Percentiles rank a stretch among this genome's conserved stretches.
These are phyloP conservation scores for Neurospora sublineolata DNA, from an alignment of 495 filamentous ascomycete genomes.

Conservation along the genomic window DNA sequence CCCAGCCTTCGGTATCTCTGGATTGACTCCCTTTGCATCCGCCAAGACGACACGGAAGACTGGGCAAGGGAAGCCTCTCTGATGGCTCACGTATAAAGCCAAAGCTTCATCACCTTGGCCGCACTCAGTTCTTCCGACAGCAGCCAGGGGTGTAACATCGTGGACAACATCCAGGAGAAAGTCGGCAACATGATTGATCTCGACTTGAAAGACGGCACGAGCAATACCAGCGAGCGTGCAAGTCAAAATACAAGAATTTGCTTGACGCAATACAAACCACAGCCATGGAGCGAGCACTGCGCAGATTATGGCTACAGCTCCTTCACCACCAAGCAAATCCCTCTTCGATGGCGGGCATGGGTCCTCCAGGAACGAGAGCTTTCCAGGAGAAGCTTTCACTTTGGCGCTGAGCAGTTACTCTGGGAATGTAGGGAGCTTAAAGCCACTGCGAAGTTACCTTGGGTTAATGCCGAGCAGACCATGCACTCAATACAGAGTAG, in stretches of 20 bases:
- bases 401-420: slow-evolving; percentile 15
- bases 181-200: not conserved
- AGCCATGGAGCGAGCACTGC: not conserved
- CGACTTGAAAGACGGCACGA: not conserved
- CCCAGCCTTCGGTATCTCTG: slow-evolving; percentile 6
- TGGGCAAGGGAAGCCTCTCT: not conserved
- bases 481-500: not conserved
- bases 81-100: not conserved
- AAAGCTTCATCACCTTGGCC: not conserved
- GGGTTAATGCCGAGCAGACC: not conserved
- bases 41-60: slow-evolving; percentile 13
- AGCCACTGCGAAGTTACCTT: not conserved
- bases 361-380: slow-evolving; percentile 25
- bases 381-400: slow-evolving; percentile 18
- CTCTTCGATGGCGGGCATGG: slow-evolving; percentile 15
- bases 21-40: slow-evolving; percentile 19
- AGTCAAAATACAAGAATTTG: not conserved
- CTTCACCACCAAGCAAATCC: not conserved
- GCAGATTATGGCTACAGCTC: not conserved
- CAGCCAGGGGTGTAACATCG: not conserved
- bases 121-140: not conserved
- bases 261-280: not conserved
- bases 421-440: slow-evolving; percentile 17
- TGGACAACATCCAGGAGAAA: not conserved
- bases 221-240: not conserved